Evolutionary conservation across 208 protist species (phyloP), one percentile per base, ranked within the genome.

Genomic region (Leishmania guyanensis): DNA sequence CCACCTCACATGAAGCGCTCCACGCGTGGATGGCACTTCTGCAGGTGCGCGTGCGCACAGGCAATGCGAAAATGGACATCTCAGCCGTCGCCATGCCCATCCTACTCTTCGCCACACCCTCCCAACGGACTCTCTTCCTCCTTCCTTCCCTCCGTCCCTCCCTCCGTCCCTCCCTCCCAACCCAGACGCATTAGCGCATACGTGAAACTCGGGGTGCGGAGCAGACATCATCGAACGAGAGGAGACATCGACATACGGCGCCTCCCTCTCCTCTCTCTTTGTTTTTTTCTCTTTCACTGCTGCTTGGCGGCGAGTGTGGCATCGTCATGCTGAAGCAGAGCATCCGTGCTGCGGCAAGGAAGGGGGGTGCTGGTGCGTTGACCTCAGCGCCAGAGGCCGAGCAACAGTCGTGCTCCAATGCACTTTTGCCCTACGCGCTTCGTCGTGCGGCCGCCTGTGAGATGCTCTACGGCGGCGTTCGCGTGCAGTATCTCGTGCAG

Each of bases 391-490:
- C 68, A 22, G 46, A 4, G 9, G 46, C 74, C 22, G 26, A 29
- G 29, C 39, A 48, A 3, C 46, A n/a, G 76, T 43, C 8, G 43
- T 46, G 39, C 60, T 8, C 56, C 53, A 53, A 29, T 50, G 79
- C 93, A 17, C 86, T 97, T 14, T 83, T 97, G 22, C 91, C 92
- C 0, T 97, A 97, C 83, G 83, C 89, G 1, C 77, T 97, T 51
- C 90, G 90, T 1, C 85, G 86, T 22, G 86, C 94, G 0, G 88
- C 94, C 0, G 91, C 91, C 16, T 86, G 72, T 51, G 91, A 96
- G 64, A 91, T 97, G 90, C 80, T 97, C 2, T 95, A 96, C 86
- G 94, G 94, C 43, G 94, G 94, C 22, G 87, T 91, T 12, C 89
- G 94, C n/a, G 79, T 95, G 17, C 84, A 86, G 46, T 79, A 92